A percentile compares a stretch with the other conserved stretches of the same genome.
Conservation (phyloP, 306 rosid genomes). For the Cyclanthera cordifolia region DNA sequence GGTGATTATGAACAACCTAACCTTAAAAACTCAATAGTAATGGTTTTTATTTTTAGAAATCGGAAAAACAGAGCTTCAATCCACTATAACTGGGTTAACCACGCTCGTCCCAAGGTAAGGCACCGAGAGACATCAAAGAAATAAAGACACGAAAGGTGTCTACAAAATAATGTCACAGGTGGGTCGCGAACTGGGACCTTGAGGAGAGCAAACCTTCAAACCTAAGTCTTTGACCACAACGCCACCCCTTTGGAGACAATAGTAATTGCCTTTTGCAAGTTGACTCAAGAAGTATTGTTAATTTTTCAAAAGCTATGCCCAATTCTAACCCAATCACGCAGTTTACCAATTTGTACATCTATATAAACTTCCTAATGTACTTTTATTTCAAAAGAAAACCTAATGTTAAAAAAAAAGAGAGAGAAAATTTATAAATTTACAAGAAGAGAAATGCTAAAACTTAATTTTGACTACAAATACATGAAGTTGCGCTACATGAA, state of each 20-base stretch:
- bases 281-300: not conserved
- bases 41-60: too few relatives aligned
- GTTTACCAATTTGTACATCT: not conserved
- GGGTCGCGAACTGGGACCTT: too few relatives aligned
- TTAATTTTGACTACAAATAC: not conserved
- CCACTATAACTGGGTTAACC: too few relatives aligned
- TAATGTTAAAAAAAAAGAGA: not conserved
- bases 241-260: too few relatives aligned
- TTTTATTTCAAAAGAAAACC: not conserved
- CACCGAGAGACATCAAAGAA: too few relatives aligned
- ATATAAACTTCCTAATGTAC: not conserved
- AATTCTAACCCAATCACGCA: not conserved
- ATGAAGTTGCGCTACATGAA: constrained; percentile 1
- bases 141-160: too few relatives aligned
- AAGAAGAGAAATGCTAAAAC: not conserved
- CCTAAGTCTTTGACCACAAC: too few relatives aligned
- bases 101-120: too few relatives aligned
- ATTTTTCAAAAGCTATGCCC: not conserved
- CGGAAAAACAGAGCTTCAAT: too few relatives aligned
- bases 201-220: too few relatives aligned
- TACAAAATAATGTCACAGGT: too few relatives aligned
- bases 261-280: not conserved
- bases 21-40: not conserved
- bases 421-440: not conserved
- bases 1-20: not conserved